phyloP scores from a whole-genome alignment of 2,329 filamentous ascomycete species.

The Ramichloridium luteum region DNA sequence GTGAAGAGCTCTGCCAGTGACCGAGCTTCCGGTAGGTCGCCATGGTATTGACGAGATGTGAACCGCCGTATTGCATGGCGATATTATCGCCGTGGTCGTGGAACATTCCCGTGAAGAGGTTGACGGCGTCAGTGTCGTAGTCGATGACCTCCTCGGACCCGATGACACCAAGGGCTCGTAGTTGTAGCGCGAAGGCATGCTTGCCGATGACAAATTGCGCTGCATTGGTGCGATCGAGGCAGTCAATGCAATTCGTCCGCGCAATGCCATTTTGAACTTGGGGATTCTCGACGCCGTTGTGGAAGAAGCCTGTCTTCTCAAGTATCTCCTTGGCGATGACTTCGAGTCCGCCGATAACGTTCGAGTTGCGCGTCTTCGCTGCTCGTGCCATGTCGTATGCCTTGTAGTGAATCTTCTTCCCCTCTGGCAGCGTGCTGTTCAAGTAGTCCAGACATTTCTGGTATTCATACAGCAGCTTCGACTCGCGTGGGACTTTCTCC shows the following conservation, averaged over 20 bases:
- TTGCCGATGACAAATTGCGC: slow-evolving; percentile 98
- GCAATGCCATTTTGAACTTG: slow-evolving; percentile 83
- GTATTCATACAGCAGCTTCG: slow-evolving; percentile 78
- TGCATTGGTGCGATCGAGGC: slow-evolving; percentile 89
- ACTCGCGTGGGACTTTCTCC: slow-evolving; percentile 80
- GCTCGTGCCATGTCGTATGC: slow-evolving; percentile 98
- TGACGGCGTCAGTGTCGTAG: slow-evolving; percentile 91
- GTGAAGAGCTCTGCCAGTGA: slow-evolving; percentile 93
- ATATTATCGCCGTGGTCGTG: slow-evolving; percentile 97
- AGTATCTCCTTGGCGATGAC: slow-evolving; percentile 80
- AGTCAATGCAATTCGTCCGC: slow-evolving; percentile 96
- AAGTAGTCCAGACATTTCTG: slow-evolving; percentile 80
- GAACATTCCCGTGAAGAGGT: slow-evolving; percentile 93
- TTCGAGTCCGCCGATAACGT: slow-evolving; percentile 88
- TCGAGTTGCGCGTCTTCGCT: slow-evolving; percentile 77
- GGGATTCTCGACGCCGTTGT: slow-evolving; percentile 66
- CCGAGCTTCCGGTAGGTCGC: slow-evolving; percentile 98
- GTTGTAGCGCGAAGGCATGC: slow-evolving; percentile 77
- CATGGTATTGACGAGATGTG: slow-evolving; percentile 97
- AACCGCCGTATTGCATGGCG: slow-evolving; percentile 92
- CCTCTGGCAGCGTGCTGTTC: slow-evolving; percentile 78
- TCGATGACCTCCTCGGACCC: slow-evolving; percentile 58
- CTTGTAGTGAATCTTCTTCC: slow-evolving; percentile 81
- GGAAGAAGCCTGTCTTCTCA: slow-evolving; percentile 80
- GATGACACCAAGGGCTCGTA: slow-evolving; percentile 83